Percentiles rank a stretch among this genome's conserved stretches.
Evolutionary conservation across 345 rosid species (phyloP).

Genomic region (Dimocarpus longan): DNA sequence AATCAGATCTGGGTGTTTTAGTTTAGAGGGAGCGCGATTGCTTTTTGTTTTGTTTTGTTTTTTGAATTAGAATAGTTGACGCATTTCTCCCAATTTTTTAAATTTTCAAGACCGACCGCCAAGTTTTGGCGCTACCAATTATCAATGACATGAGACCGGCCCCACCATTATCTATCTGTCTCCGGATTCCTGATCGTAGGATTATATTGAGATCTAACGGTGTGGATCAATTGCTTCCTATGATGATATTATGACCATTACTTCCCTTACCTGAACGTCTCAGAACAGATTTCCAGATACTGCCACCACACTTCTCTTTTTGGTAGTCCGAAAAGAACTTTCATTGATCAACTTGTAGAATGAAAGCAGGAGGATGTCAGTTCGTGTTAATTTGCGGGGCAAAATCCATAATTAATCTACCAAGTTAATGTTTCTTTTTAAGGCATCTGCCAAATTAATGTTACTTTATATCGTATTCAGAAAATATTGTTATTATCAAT

Average conservation of each 20-base stretch:
- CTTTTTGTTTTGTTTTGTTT: background rate
- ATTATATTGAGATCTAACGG: background rate
- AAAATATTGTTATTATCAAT: too few relatives aligned
- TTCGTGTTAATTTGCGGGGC: too few relatives aligned
- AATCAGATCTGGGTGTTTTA: slow-evolving; percentile 4
- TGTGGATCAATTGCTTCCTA: background rate
- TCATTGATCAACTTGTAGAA: too few relatives aligned
- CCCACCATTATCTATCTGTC: background rate
- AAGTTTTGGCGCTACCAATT: slow-evolving; percentile 44
- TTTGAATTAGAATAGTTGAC: slow-evolving; percentile 10
- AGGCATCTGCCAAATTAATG: too few relatives aligned
- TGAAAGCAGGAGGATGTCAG: too few relatives aligned
- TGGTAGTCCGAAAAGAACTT: too few relatives aligned
- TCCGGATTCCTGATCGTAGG: background rate
- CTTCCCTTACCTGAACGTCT: too few relatives aligned
- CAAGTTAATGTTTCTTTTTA: too few relatives aligned
- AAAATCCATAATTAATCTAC: too few relatives aligned
- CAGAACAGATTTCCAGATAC: too few relatives aligned
- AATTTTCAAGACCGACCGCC: slow-evolving; percentile 28
- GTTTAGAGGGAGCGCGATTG: slow-evolving; percentile 8
- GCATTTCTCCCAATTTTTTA: slow-evolving; percentile 21
- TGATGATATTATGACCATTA: background rate
- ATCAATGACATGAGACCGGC: background rate
- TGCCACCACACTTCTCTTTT: too few relatives aligned
- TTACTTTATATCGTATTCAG: too few relatives aligned